Base-by-base conservation (phyloP, 169 alveolate genomes). In the Plasmodium knowlesi region DNA sequence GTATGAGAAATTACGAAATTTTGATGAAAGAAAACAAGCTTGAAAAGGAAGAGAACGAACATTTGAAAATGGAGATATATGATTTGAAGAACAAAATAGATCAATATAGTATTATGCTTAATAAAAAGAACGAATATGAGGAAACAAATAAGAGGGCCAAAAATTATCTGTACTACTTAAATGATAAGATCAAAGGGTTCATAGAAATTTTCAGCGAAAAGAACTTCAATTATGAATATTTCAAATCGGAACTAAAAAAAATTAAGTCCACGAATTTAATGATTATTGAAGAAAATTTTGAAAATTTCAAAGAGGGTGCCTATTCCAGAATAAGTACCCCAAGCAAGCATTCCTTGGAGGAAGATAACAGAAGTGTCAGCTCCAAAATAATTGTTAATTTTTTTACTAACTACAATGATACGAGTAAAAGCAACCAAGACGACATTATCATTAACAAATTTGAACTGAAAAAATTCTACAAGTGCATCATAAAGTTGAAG, bases 181-280 rank as follows among this genome's bases (percentile, higher is more conserved):
- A 88, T 79, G 94, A 88, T n/a, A 88, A 79, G 41, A 88, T 88
- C 71, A 88, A 88, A 73, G 78, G 90, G n/a, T 80, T 88, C 54
- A 88, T 88, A 32, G 89, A 88, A 78, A 54, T 88, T 19, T 88
- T 88, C 72, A 57, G 83, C 43, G 89, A 79, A 88, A 79, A 78
- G 32, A 88, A 76, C 53, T 79, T 88, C 30, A 88, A 88, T 57
- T 88, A 88, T 88, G 89, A 78, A 39, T 80, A 37, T 34, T 88
- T 88, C 53, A 88, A 78, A 80, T 54, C 89, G 37, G 94, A 88
- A 79, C 41, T 88, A 8, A 88, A 79, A 61, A 88, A 88, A 79
- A 78, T 88, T 39, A 88, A 88, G 72, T 88, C 67, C 32, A 80
- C 70, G 12, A 88, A 88, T 88, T 88, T 88, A 43, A 79, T 88